Evolutionary conservation across 768 basidiomycete genomes (phyloP).

Genomic region (Boletus rubroflammeus): DNA sequence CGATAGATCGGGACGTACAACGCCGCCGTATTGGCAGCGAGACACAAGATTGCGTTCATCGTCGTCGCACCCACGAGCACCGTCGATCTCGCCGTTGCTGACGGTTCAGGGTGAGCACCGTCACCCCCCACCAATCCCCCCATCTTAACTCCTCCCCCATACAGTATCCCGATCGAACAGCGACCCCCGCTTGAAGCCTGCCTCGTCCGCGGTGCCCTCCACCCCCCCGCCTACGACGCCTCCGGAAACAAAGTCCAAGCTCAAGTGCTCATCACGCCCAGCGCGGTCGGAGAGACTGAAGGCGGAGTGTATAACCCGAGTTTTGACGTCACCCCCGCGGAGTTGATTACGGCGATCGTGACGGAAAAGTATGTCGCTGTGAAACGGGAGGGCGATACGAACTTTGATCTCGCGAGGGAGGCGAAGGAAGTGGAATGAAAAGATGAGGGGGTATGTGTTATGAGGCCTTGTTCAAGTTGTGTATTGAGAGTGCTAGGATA

Average conservation of each 20-base stretch:
- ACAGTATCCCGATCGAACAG: slow-evolving; percentile 89
- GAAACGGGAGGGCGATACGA: slow-evolving; percentile 50
- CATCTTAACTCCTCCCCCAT: neutral
- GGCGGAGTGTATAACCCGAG: slow-evolving; percentile 79
- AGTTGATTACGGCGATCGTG: slow-evolving; percentile 90
- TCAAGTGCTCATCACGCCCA: slow-evolving; percentile 81
- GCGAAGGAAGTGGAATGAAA: slow-evolving; percentile 4
- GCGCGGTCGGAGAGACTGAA: slow-evolving; percentile 35
- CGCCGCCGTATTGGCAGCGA: slow-evolving; percentile 85
- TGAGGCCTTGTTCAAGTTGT: neutral
- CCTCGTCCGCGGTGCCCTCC: slow-evolving; percentile 77
- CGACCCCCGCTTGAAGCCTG: slow-evolving; percentile 85
- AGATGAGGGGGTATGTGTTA: too few relatives aligned
- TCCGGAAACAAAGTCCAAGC: slow-evolving; percentile 57
- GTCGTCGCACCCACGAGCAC: slow-evolving; percentile 93
- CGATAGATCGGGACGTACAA: slow-evolving; percentile 88
- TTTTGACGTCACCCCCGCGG: slow-evolving; percentile 95
- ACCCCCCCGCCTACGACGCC: slow-evolving; percentile 43
- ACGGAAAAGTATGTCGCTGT: slow-evolving; percentile 93
- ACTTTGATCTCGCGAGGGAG: slow-evolving; percentile 59
- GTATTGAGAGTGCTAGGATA: neutral
- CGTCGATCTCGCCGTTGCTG: slow-evolving; percentile 74
- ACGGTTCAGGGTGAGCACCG: slow-evolving; percentile 54
- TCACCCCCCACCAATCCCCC: neutral
- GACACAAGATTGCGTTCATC: slow-evolving; percentile 87